Base-by-base conservation (phyloP, 306 rosid species). In the Glycine latifolia region DNA sequence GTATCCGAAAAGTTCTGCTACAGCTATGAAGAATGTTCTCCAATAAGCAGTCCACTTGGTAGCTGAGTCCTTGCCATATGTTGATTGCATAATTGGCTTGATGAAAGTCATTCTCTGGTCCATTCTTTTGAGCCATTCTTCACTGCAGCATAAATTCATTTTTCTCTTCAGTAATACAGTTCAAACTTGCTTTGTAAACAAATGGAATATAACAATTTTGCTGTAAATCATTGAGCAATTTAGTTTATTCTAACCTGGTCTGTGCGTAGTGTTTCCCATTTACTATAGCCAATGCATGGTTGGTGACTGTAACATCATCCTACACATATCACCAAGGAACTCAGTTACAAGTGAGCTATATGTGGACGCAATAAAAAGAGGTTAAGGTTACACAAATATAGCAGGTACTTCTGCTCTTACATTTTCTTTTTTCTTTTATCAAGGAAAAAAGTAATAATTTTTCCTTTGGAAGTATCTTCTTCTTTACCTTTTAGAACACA, bases 41-140 rank as follows among this genome's bases (percentile, higher is more conserved):
- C 97, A 91, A 52, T 95, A 92, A 35, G 79, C 97, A 7, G 94
- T 95, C 97, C 98, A 92, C 80, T 89, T 95, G 68, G 84, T 89
- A 48, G 97, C 97, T 6, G 92, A 88, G 48, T 91, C 91, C 85
- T 89, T 92, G 54, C 98, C 97, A 15, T 94, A 94, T 41, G 94
- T 94, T 50, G 97, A 85, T 73, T 89, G 91, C 95, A 95, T 95
- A 8, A 91, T 89, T 53, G 97, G 94, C 87, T 87, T 90, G 83
- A 92, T 87, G 54, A 84, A 46, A 53, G 67, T 60, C 78, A 37
- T 33, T 44, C 79, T 89, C 78, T 83, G 5, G 85, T 94, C 97
- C 97, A 92, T 90, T 87, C 97, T 92, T 77, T 91, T 94, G 14
- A 91, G 97, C 97, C 98, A 94, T 82, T 94, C 98, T 83, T 94